Evolutionary conservation across 805 yeast species (phyloP).

Genomic region (Vanderwaltozyma verrucispora): DNA sequence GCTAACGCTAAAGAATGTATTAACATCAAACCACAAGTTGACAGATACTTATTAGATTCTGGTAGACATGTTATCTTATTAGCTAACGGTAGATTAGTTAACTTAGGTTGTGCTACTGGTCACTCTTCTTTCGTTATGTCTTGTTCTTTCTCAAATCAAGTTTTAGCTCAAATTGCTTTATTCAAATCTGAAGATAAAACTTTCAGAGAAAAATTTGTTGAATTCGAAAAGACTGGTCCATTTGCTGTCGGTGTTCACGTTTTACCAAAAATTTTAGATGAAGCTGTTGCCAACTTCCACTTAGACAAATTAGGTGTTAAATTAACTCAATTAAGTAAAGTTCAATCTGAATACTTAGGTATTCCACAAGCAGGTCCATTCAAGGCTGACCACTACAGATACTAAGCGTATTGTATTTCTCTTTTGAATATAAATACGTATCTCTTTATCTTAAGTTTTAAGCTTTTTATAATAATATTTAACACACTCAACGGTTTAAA

Average conservation of each 20-base stretch:
- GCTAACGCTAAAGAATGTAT: conserved; percentile 85
- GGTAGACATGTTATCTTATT: conserved; percentile 92
- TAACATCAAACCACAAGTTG: conserved; percentile 98
- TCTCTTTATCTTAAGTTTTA: not conserved
- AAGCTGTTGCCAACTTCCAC: conserved; percentile 95
- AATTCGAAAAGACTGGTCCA: conserved; percentile 85
- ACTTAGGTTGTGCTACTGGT: conserved; percentile 99
- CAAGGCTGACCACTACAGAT: conserved; percentile 98
- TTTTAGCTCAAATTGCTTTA: conserved; percentile 94
- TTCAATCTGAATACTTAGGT: conserved; percentile 90
- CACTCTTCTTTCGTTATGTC: conserved; percentile 99
- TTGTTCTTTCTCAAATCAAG: conserved; percentile 99
- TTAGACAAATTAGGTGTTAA: conserved; percentile 87
- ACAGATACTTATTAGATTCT: conserved; percentile 80
- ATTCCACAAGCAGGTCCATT: conserved; percentile 87
- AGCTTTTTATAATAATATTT: not conserved
- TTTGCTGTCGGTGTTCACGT: conserved; percentile 88
- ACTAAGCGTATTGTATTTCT: conserved; percentile 48
- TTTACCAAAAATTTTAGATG: conserved; percentile 96
- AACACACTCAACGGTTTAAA: conserved; percentile 3
- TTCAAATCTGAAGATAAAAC: conserved; percentile 76
- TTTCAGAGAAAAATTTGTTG: conserved; percentile 73
- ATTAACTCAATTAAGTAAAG: conserved; percentile 62
- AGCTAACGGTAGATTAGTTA: conserved; percentile 98
- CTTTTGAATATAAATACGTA: not conserved